These are phyloP conservation scores for Quercus lobata DNA, from an alignment of 331 rosid genomes.

Conservation along the genomic window DNA sequence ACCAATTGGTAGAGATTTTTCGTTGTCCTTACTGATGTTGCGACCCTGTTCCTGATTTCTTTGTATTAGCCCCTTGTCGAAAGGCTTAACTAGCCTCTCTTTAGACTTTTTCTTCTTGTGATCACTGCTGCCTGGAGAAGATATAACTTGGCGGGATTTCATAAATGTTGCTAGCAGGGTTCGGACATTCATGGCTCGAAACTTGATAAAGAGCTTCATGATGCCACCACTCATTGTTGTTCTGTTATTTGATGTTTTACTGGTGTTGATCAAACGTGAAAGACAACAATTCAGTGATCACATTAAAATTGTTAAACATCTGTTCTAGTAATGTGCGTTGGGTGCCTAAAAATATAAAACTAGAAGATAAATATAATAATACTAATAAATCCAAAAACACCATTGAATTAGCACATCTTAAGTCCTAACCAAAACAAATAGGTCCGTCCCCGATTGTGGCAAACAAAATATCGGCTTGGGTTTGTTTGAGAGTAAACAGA, in stretches of 20 bases:
- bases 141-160: constrained; percentile 20
- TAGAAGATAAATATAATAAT: too few relatives aligned
- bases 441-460: too few relatives aligned
- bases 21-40: not conserved
- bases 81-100: constrained; percentile 1
- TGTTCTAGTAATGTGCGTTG: too few relatives aligned
- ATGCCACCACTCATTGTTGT: constrained; percentile 22
- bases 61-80: not conserved
- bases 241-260: constrained; percentile 27
- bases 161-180: constrained; percentile 31
- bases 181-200: constrained; percentile 32
- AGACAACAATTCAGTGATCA: not conserved
- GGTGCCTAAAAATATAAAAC: too few relatives aligned
- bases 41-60: not conserved
- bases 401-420: too few relatives aligned
- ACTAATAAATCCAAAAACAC: too few relatives aligned
- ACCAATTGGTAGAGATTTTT: constrained; percentile 2
- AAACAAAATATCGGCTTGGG: too few relatives aligned
- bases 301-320: not conserved
- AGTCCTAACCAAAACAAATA: too few relatives aligned
- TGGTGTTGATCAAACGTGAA: not conserved
- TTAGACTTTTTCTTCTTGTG: constrained; percentile 4
- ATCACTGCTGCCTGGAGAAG: not conserved
- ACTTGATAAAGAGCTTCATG: constrained; percentile 44
- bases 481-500: too few relatives aligned